A percentile compares a stretch with the other conserved stretches of the same genome.
Evolutionary conservation across 495 filamentous ascomycete species (phyloP).

Genomic region (Aspergillus asperescens): DNA sequence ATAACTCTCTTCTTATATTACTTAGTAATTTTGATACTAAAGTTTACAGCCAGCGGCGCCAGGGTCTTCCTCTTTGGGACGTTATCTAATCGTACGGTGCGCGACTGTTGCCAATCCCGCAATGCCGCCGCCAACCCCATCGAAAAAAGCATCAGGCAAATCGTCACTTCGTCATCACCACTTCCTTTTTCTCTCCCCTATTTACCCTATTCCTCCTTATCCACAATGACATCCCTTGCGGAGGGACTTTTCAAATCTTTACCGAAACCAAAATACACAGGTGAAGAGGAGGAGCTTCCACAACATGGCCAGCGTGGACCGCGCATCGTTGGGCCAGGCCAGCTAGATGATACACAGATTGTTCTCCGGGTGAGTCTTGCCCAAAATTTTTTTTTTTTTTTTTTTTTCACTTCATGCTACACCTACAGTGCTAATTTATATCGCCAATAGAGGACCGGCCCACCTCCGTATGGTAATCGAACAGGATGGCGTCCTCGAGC

Average conservation of each 20-base stretch:
- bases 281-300: slow-evolving; percentile 77
- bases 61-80: background rate
- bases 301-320: slow-evolving; percentile 67
- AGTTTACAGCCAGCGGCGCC: background rate
- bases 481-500: slow-evolving; percentile 80
- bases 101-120: slow-evolving; percentile 4
- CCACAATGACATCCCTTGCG: slow-evolving; percentile 63
- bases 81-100: slow-evolving; percentile 8
- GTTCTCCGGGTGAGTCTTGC: slow-evolving; percentile 63
- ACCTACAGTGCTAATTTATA: slow-evolving; percentile 1
- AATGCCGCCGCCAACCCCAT: slow-evolving; percentile 16
- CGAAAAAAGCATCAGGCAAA: slow-evolving; percentile 16
- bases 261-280: slow-evolving; percentile 83
- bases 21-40: too few species aligned
- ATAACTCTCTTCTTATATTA: too few species aligned
- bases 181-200: background rate
- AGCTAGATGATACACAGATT: slow-evolving; percentile 80
- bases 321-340: slow-evolving; percentile 68
- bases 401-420: background rate
- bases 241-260: slow-evolving; percentile 75
- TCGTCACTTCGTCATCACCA: slow-evolving; percentile 10
- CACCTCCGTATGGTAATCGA: slow-evolving; percentile 80
- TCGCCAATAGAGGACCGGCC: slow-evolving; percentile 60
- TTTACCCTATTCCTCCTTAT: slow-evolving; percentile 13
- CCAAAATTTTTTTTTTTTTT: too few species aligned